These are phyloP conservation scores for Candida arabinofermentans DNA, from an alignment of 805 yeast species.

Conservation along the genomic window DNA sequence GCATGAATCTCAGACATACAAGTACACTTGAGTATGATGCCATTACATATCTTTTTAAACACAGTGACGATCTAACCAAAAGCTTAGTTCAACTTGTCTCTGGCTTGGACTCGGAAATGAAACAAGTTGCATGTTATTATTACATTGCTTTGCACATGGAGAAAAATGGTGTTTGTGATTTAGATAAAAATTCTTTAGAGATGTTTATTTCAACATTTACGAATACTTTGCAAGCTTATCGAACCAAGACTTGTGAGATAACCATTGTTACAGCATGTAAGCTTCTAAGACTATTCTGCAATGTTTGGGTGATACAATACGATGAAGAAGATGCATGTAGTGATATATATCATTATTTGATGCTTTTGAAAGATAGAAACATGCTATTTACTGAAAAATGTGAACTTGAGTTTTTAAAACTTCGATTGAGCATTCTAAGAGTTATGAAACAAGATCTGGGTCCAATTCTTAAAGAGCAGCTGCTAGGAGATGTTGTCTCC, in stretches of 20 bases:
- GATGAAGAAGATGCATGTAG: slow-evolving; percentile 37
- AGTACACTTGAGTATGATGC: slow-evolving; percentile 14
- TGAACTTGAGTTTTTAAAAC: slow-evolving; percentile 27
- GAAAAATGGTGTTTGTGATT: not conserved
- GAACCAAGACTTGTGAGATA: slow-evolving; percentile 37
- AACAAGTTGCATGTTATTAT: slow-evolving; percentile 11
- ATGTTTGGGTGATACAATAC: slow-evolving; percentile 25
- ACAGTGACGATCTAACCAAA: not conserved
- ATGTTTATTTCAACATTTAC: slow-evolving; percentile 11
- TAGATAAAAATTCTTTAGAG: slow-evolving; percentile 8
- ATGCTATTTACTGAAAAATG: slow-evolving; percentile 39
- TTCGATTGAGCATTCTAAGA: slow-evolving; percentile 31
- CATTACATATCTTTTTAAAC: slow-evolving; percentile 5
- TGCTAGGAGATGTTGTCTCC: slow-evolving; percentile 1
- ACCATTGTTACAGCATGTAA: slow-evolving; percentile 33
- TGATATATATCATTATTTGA: slow-evolving; percentile 47
- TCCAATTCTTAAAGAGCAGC: not conserved
- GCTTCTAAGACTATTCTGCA: slow-evolving; percentile 26
- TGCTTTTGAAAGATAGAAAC: slow-evolving; percentile 35
- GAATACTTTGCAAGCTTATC: slow-evolving; percentile 14
- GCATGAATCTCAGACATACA: not conserved
- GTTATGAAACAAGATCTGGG: slow-evolving; percentile 7
- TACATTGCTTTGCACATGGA: slow-evolving; percentile 11
- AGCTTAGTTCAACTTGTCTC: slow-evolving; percentile 7
- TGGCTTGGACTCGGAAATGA: slow-evolving; percentile 7